Base-by-base conservation (phyloP, 2,329 filamentous ascomycete species). In the Penicillium sp. region DNA sequence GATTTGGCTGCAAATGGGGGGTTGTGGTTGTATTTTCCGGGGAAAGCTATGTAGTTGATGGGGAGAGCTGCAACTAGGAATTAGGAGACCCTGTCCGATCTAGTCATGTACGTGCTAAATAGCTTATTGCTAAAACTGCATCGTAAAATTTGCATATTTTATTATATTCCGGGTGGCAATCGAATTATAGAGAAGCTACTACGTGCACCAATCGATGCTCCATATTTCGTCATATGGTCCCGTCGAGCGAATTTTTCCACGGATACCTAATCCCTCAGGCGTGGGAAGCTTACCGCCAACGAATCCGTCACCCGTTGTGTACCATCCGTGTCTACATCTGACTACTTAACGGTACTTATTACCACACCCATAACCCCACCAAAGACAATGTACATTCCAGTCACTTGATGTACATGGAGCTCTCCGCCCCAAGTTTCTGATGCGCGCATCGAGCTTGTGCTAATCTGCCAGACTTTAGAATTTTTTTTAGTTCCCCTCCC, bases 371-470 rank as follows among this genome's bases (percentile, higher is more conserved):
- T 2, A 46, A 6, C 31, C 29, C 37, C 54, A 59, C 52, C 31
- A 29, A 40, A 52, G 47, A 23, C 27, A 37, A 52, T 15, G 50
- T 52, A 52, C 11, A 9, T 0, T 23, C 6, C 22, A 22, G 50
- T 52, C 22, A 72, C 41, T 44, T 5, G 18, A 53, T 27, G 60
- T 63, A 57, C 48, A 50, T 31, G 6, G 33, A 61, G 55, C 58
- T 59, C 51, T 53, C 55, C 55, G 33, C 50, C 50, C 45, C 26
- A 25, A 27, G 26, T 43, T 55, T 53, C 46, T 52, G 42, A 55
- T 56, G 57, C 45, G 53, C 54, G 58, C 57, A 62, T 63, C 54
- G 54, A 61, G 47, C 47, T 54, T 43, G 51, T 53, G 54, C 53
- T 59, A 57, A 62, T 61, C 56, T 53, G 54, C 55, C 42, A 49